Evolutionary conservation across 768 basidiomycete genomes (phyloP), one percentile per base, ranked within the genome.

Genomic region (Leccinellum luteum): DNA sequence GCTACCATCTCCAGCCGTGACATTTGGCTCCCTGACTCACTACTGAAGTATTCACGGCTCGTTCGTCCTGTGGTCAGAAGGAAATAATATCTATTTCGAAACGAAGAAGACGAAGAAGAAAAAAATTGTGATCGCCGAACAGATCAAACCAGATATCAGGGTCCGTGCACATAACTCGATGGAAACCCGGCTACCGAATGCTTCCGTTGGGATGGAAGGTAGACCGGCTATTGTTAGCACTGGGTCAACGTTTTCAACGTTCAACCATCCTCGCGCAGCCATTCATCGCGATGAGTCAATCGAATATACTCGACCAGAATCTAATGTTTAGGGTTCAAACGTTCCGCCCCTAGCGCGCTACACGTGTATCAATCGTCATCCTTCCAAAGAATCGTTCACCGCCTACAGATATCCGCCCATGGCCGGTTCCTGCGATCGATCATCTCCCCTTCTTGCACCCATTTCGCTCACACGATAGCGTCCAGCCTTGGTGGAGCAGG

Each of bases 291-390:
- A 51, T 30, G 2, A 58, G 27, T 55, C 48, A 52, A 38, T 35
- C 30, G 45, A 10, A 19, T 19, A 19, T 51, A 32, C 49, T 51
- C 19, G 23, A 17, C 25, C 13, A 3, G 45, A 43, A 30, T 50
- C 25, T 30, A 53, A 34, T 52, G 28, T 32, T 31, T 30, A 63
- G 61, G 51, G 61, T 52, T 28, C 45, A 14, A 53, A 51, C 62
- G 52, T 51, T 64, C 52, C 15, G 31, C 32, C 31, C 55, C 30
- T 56, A 30, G 51, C 5, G 12, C 31, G 49, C 14, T 14, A 60
- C 64, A 66, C 64, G 64, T 66, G 64, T 31, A 56, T 66, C 57
- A 31, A 41, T 54, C 59, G 21, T 6, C 32, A 17, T 52, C 44
- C 32, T 30, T 23, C 27, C 21, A 14, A 47, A 62, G 60, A 34